These are phyloP conservation scores for Trichoderma asperellum DNA, from an alignment of 2,329 filamentous ascomycete species.

Conservation along the genomic window DNA sequence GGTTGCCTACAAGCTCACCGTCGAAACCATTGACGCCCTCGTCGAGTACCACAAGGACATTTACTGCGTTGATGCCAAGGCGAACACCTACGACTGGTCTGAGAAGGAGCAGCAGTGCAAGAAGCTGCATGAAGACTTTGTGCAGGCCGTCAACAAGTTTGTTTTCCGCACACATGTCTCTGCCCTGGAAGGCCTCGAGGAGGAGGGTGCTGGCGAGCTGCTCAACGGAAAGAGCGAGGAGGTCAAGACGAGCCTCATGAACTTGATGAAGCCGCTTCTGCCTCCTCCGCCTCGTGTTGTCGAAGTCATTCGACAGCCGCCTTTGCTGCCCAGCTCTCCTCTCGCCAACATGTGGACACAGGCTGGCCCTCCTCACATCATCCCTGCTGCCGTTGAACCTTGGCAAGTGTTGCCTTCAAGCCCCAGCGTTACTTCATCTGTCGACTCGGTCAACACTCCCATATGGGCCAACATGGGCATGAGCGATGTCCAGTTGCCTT, in stretches of 20 bases:
- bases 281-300: slow-evolving; percentile 85
- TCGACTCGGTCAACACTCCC: slow-evolving; percentile 69
- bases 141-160: slow-evolving; percentile 96
- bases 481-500: slow-evolving; percentile 73
- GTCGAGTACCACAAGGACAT: slow-evolving; percentile 97
- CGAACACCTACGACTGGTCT: slow-evolving; percentile 90
- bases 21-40: slow-evolving; percentile 89
- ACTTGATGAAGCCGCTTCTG: slow-evolving; percentile 83
- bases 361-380: slow-evolving; percentile 63
- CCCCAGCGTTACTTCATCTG: slow-evolving; percentile 72
- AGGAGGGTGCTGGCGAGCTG: slow-evolving; percentile 92
- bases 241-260: slow-evolving; percentile 84
- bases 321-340: slow-evolving; percentile 82
- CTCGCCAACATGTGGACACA: slow-evolving; percentile 82
- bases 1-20: slow-evolving; percentile 96
- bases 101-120: slow-evolving; percentile 96
- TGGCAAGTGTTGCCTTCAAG: slow-evolving; percentile 93
- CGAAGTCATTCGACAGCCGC: slow-evolving; percentile 84
- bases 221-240: slow-evolving; percentile 90
- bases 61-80: slow-evolving; percentile 87
- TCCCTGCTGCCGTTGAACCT: slow-evolving; percentile 72
- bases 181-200: slow-evolving; percentile 92
- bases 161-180: slow-evolving; percentile 88
- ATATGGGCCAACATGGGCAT: slow-evolving; percentile 82
- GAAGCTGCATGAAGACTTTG: slow-evolving; percentile 95